phyloP scores from a whole-genome alignment of 148 eudicot genomes.

The Fallopia convolvulus region DNA sequence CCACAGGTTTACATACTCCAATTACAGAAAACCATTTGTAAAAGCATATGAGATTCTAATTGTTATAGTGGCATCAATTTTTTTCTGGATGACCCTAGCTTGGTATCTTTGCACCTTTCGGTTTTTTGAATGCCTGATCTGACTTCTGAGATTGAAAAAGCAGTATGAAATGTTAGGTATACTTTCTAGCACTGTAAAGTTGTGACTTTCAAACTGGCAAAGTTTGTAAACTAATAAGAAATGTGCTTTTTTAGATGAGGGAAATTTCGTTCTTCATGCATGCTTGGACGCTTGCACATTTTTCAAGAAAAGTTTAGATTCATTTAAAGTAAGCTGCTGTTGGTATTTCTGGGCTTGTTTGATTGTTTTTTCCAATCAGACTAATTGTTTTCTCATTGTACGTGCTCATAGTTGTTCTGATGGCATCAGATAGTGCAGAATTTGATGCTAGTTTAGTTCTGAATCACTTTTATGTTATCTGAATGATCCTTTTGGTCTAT shows the following conservation, averaged over 20 bases:
- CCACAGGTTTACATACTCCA: neutral
- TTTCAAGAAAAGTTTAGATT: neutral
- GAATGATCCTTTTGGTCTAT: neutral
- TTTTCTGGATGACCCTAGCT: neutral
- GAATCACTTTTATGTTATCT: neutral
- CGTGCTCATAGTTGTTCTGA: neutral
- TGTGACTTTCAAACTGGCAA: neutral
- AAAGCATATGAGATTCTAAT: neutral
- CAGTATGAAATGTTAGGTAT: neutral
- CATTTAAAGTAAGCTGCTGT: neutral
- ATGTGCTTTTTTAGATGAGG: neutral
- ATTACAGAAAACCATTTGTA: neutral
- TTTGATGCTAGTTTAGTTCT: neutral
- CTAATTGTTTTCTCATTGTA: neutral
- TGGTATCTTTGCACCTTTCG: neutral
- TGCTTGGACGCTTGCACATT: neutral
- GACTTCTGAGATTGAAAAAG: neutral
- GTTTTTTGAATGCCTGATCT: neutral
- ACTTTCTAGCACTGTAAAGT: neutral
- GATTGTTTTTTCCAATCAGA: neutral
- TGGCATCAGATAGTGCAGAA: neutral
- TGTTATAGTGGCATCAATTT: neutral
- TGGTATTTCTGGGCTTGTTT: neutral
- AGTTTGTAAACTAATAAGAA: neutral
- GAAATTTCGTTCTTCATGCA: neutral